phyloP scores from a whole-genome alignment of 768 basidiomycete species.

The Tephrocybe sp. region DNA sequence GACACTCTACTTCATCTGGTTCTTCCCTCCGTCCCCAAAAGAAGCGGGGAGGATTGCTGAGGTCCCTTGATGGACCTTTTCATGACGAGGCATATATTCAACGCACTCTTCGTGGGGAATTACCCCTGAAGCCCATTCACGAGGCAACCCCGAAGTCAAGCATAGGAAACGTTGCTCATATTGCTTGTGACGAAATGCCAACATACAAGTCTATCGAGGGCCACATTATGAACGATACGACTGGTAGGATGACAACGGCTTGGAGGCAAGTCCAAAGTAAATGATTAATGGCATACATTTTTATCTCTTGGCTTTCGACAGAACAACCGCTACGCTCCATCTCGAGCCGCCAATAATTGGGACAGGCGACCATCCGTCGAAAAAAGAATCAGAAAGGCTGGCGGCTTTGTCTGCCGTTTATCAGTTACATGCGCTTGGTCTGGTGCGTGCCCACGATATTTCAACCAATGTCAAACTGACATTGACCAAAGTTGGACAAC shows the following conservation, averaged over 20 bases:
- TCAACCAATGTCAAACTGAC: background rate
- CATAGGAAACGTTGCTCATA: slow-evolving; percentile 38
- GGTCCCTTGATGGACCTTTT: slow-evolving; percentile 30
- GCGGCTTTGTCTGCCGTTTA: slow-evolving; percentile 73
- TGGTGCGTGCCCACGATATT: slow-evolving; percentile 47
- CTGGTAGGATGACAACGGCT: slow-evolving; percentile 21
- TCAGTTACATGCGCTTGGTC: slow-evolving; percentile 59
- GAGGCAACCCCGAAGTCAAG: slow-evolving; percentile 36
- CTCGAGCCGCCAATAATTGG: slow-evolving; percentile 46
- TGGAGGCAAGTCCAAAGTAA: slow-evolving; percentile 43
- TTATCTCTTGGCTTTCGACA: slow-evolving; percentile 13
- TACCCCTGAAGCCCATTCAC: slow-evolving; percentile 28
- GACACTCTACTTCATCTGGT: slow-evolving; percentile 10
- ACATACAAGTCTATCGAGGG: slow-evolving; percentile 33
- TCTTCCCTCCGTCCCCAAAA: slow-evolving; percentile 17
- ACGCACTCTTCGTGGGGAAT: slow-evolving; percentile 26
- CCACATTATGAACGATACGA: slow-evolving; percentile 19
- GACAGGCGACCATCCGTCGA: slow-evolving; percentile 56
- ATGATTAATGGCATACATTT: background rate
- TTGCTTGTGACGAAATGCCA: slow-evolving; percentile 26
- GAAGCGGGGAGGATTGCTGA: slow-evolving; percentile 8
- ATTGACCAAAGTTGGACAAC: slow-evolving; percentile 35
- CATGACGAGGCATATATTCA: slow-evolving; percentile 33
- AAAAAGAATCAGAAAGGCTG: slow-evolving; percentile 69
- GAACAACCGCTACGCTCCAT: slow-evolving; percentile 39